Conservation (phyloP, 108 stramenopile species). For the Asterionellopsis glacialis region DNA sequence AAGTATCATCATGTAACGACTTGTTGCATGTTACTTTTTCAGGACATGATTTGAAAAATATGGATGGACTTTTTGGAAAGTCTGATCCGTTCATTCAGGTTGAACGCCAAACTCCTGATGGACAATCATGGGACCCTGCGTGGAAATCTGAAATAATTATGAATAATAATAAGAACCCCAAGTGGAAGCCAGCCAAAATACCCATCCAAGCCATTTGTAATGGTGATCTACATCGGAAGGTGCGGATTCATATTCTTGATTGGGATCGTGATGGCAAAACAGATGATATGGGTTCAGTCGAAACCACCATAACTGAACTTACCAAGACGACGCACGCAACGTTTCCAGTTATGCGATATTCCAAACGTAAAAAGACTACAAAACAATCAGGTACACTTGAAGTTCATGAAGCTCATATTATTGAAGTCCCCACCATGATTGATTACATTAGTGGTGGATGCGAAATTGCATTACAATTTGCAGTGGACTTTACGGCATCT, state of each 20-base stretch:
- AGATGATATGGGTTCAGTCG: slow-evolving; percentile 50
- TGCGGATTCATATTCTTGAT: slow-evolving; percentile 53
- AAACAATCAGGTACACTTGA: slow-evolving; percentile 33
- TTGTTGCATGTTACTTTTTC: slow-evolving; percentile 5
- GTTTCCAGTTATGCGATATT: slow-evolving; percentile 37
- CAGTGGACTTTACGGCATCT: slow-evolving; percentile 62
- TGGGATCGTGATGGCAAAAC: slow-evolving; percentile 49
- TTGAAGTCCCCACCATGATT: slow-evolving; percentile 50
- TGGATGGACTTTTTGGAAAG: slow-evolving; percentile 25
- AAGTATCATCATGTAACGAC: background rate
- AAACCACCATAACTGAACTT: slow-evolving; percentile 43
- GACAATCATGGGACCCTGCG: slow-evolving; percentile 50
- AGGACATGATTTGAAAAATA: slow-evolving; percentile 17
- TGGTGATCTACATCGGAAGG: slow-evolving; percentile 24
- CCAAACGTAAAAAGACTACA: slow-evolving; percentile 26
- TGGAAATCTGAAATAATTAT: slow-evolving; percentile 53
- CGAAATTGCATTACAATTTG: slow-evolving; percentile 68
- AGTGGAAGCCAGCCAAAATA: slow-evolving; percentile 43
- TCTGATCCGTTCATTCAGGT: slow-evolving; percentile 35
- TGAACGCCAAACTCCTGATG: slow-evolving; percentile 43
- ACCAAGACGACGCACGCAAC: slow-evolving; percentile 17
- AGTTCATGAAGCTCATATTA: slow-evolving; percentile 32
- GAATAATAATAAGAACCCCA: slow-evolving; percentile 38
- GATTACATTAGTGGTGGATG: slow-evolving; percentile 51
- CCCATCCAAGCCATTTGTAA: slow-evolving; percentile 52